A percentile compares a stretch with the other conserved stretches of the same genome.
These are phyloP conservation scores for Rhizopogon rudus DNA, from an alignment of 768 basidiomycete genomes.

Conservation along the genomic window DNA sequence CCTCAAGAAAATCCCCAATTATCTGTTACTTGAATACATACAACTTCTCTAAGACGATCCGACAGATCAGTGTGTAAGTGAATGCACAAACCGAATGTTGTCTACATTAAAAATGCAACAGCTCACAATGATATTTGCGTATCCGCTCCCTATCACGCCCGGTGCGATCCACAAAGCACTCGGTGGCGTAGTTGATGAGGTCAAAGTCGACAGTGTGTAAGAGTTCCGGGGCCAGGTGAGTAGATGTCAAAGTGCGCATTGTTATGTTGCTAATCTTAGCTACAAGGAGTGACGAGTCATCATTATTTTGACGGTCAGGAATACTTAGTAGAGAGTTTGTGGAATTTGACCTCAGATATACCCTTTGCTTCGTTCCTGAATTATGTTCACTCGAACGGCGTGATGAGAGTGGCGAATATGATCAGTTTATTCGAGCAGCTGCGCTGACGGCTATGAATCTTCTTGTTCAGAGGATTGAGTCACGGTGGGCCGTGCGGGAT, in stretches of 20 bases:
- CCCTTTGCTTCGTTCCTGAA: slow-evolving; percentile 48
- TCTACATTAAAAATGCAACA: slow-evolving; percentile 15
- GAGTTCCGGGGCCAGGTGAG: too few relatives aligned
- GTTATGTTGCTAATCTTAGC: neutral
- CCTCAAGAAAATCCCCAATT: slow-evolving; percentile 44
- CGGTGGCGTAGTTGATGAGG: slow-evolving; percentile 7
- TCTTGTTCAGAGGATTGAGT: too few relatives aligned
- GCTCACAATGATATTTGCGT: slow-evolving; percentile 53
- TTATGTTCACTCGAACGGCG: slow-evolving; percentile 46
- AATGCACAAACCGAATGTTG: neutral
- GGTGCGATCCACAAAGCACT: slow-evolving; percentile 41
- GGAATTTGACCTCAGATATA: slow-evolving; percentile 23
- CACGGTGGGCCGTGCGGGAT: too few relatives aligned
- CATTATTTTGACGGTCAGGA: slow-evolving; percentile 36
- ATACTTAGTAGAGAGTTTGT: slow-evolving; percentile 21
- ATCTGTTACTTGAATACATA: slow-evolving; percentile 53
- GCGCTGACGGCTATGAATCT: too few relatives aligned
- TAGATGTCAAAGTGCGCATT: too few relatives aligned
- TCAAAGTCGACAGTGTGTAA: too few relatives aligned
- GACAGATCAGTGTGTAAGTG: slow-evolving; percentile 38
- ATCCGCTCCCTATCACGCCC: slow-evolving; percentile 60
- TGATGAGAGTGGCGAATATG: slow-evolving; percentile 36
- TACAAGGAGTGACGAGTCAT: slow-evolving; percentile 34
- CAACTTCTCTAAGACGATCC: slow-evolving; percentile 27
- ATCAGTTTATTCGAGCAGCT: slow-evolving; percentile 24